Evolutionary conservation across 495 filamentous ascomycete species (phyloP), one percentile per base, ranked within the genome.

Genomic region (Neurospora sp.): DNA sequence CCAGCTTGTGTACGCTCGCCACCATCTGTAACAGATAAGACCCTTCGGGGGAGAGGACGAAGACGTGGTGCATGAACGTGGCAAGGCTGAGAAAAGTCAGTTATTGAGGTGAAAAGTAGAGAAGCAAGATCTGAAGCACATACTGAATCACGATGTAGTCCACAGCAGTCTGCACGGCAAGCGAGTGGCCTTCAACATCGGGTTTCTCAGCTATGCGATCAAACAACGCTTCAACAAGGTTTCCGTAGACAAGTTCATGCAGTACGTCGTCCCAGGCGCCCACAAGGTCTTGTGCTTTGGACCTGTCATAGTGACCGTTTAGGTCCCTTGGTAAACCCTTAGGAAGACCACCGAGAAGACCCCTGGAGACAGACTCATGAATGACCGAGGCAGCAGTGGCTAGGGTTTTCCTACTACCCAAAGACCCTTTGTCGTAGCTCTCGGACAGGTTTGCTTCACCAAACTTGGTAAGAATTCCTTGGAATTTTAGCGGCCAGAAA

Each of bases 341-440:
- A n/a, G 83, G 78, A 61, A 86, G 79, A 3, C 89, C 84, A 8
- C 84, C 88, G 16, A 91, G 76, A 9, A 85, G 77, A 3, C 88
- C 90, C 71, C 89, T 80, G 7, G 87, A 87, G 1, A 89, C 82
- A 69, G 85, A 84, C 76, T 91, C 90, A 72, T 91, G 83, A 71
- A 92, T 76, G 4, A 84, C 85, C 22, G 88, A 88, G 18, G 87
- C 84, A 12, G 88, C 90, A 38, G 90, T 90, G 8, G 89, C 88
- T 37, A 92, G 82, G 11, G 89, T 88, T 78, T 90, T 91, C 68
- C 89, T 84, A 73, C 86, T 85, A 14, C 90, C 89, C 41, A 92
- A 75, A 8, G 84, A 82, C 7, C 89, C 89, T 77, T 91, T 91
- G 76, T 92, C 90, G 75, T 91, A 92, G 77, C 89, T 91, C 75